A percentile compares a stretch with the other conserved stretches of the same genome.
Conservation (phyloP, 768 basidiomycete species). For the Russula emetica region DNA sequence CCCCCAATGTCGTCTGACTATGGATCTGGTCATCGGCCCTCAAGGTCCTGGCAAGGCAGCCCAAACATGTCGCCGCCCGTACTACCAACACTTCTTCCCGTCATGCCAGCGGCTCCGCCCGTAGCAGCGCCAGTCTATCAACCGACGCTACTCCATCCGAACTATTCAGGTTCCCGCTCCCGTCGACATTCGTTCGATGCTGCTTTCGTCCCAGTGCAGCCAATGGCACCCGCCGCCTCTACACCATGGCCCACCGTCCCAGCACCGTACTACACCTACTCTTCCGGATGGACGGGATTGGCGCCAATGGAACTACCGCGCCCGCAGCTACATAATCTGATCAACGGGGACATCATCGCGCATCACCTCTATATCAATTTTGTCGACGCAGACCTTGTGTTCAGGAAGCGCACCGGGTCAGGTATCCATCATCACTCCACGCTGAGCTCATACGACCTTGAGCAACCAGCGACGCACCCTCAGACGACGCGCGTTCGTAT, state of each 20-base stretch:
- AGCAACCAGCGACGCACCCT: constrained; percentile 27
- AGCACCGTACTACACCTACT: constrained; percentile 20
- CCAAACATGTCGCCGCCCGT: constrained; percentile 19
- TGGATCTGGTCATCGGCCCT: constrained; percentile 13
- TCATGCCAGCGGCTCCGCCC: background rate
- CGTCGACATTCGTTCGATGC: constrained; percentile 24
- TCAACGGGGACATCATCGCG: constrained; percentile 24
- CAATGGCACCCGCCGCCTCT: background rate
- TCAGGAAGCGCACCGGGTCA: constrained; percentile 13
- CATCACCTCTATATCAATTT: constrained; percentile 19
- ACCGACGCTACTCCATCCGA: constrained; percentile 13
- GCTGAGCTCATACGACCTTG: constrained; percentile 23
- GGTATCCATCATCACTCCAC: background rate
- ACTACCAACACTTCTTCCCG: constrained; percentile 16
- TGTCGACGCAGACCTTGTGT: constrained; percentile 6
- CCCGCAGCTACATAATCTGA: constrained; percentile 23
- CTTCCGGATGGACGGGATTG: constrained; percentile 9
- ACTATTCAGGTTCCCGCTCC: constrained; percentile 17
- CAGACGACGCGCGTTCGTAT: constrained; percentile 26
- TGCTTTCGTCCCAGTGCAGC: constrained; percentile 15
- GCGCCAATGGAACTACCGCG: constrained; percentile 20
- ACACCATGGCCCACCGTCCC: constrained; percentile 12
- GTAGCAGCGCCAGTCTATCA: constrained; percentile 8
- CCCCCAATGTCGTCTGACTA: background rate
- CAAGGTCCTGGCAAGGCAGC: constrained; percentile 22